phyloP scores from a whole-genome alignment of 441 rosid species.

The Flueggea neowawraea region DNA sequence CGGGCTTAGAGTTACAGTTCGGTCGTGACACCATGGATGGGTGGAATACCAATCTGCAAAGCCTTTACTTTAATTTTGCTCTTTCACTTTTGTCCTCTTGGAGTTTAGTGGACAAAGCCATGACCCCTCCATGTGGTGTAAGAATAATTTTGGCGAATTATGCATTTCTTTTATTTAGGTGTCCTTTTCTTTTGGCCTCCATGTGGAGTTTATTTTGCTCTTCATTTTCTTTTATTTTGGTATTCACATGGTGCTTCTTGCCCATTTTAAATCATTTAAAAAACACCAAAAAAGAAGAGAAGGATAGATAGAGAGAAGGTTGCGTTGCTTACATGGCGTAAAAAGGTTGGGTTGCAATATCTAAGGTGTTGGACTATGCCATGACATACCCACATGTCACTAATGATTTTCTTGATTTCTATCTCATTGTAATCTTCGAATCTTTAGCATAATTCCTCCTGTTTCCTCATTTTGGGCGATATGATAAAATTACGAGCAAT shows the following conservation, averaged over 20 bases:
- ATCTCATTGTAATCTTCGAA: slow-evolving; percentile 3
- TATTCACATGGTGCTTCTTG: slow-evolving; percentile 19
- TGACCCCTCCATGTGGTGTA: slow-evolving; percentile 52
- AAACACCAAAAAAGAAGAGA: not conserved
- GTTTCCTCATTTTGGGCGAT: no score
- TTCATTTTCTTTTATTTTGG: slow-evolving; percentile 19
- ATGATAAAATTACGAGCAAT: no score
- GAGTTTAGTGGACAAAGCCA: slow-evolving; percentile 25
- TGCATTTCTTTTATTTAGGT: slow-evolving; percentile 10
- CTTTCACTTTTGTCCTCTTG: slow-evolving; percentile 14
- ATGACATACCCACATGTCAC: slow-evolving; percentile 22
- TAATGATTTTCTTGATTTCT: slow-evolving; percentile 20
- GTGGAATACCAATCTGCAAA: not conserved
- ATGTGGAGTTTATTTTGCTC: no score
- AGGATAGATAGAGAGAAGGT: not conserved
- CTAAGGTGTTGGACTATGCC: slow-evolving; percentile 16
- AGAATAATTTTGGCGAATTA: slow-evolving; percentile 23
- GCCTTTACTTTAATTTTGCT: not conserved
- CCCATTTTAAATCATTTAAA: not conserved
- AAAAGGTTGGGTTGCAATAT: slow-evolving; percentile 4
- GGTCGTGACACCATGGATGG: not conserved
- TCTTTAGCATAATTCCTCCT: no score
- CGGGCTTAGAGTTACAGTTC: no score
- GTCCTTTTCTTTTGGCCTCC: slow-evolving; percentile 31
- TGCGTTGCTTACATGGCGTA: slow-evolving; percentile 19